Evolutionary conservation across 23 red algal species (phyloP), one percentile per base, ranked within the genome.

Genomic region (Gracilaria gracilis): DNA sequence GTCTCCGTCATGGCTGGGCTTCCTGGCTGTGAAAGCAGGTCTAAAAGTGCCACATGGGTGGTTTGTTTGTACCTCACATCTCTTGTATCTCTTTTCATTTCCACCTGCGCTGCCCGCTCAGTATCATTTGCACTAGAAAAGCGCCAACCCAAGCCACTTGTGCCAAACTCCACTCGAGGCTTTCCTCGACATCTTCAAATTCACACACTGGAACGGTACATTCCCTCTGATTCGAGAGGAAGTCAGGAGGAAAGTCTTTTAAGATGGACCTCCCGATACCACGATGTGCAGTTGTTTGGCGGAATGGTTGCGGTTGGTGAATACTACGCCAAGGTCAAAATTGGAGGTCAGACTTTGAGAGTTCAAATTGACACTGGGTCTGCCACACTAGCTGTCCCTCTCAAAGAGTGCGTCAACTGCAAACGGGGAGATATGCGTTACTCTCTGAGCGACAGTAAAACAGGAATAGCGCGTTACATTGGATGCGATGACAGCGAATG

Each of bases 341-440:
- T 96, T 38, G 97, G 94, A 59, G 97, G 97, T 54, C 97, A 99
- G 49, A 93, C 61, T 13, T 62, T 99, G 44, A 78, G 90, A 28
- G 86, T 96, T 0, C 97, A 99, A 79, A 93, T 99, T 44, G 97
- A 99, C 85, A 96, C 97, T 23, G 97, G 97, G 19, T 88, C 80
- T 49, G 80, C 97, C 1, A 99, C 91, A 40, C 65, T 94, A 25
- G 97, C 97, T n/a, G 58, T 96, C 9, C 93, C 97, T 28, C 51
- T 96, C 21, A 78, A 79, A 20, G 84, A 94, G 57, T 99, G 97
- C 49, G 58, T 55, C 7, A 77, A 91, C 15, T 99, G 97, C 61
- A 85, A 90, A 34, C 39, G 73, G 2, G 88, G 95, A 24, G 97
- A 99, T 57, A 94, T 90, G 79, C 93, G 97, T 38, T 96, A 99